Evolutionary conservation across 2,329 filamentous ascomycete species (phyloP), one percentile per base, ranked within the genome.

Genomic region (Beauveria sp.): DNA sequence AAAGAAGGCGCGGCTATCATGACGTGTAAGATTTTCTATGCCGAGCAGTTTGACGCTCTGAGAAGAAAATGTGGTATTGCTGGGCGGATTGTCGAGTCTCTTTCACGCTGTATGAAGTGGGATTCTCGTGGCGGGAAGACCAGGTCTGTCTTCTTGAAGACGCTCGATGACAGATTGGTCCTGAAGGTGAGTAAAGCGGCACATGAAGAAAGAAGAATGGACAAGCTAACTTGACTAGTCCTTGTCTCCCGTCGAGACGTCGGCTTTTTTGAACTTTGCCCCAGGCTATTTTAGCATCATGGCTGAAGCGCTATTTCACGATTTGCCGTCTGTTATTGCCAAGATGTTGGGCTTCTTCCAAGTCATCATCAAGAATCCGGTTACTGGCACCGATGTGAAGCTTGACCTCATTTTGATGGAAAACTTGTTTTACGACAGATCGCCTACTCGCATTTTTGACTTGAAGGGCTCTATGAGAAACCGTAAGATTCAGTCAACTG

Each of bases 301-400:
- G 88, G 91, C 92, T 14, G 91, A 97, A 71, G 92, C 92, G 7
- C 81, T 99, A 18, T 99, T 99, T 77, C 92, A 96, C 69, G 92
- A 93, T 67, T 80, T 99, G 2, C 94, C 94, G 0, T 96, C 91
- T 1, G 94, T 96, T 47, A 99, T 99, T 69, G 94, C 94, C 34
- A 99, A 99, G 77, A 99, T 99, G 94, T 85, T 99, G 59, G 94
- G 94, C 0, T 96, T 99, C 72, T 99, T 96, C 77, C 93, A 97
- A 68, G 89, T 99, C 54, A 89, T 93, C 66, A 96, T 99, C 76
- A 97, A 96, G 77, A 97, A 97, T 67, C 91, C 94, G 0, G 81
- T 84, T 20, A 97, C 92, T 0, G 92, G 92, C 55, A 90, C 90
- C 0, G 94, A 99, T 71, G 93, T 96, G 73, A 96, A 96, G 71